Evolutionary conservation across 495 filamentous ascomycete genomes (phyloP).

Genomic region (Aspergillus bridgeri): DNA sequence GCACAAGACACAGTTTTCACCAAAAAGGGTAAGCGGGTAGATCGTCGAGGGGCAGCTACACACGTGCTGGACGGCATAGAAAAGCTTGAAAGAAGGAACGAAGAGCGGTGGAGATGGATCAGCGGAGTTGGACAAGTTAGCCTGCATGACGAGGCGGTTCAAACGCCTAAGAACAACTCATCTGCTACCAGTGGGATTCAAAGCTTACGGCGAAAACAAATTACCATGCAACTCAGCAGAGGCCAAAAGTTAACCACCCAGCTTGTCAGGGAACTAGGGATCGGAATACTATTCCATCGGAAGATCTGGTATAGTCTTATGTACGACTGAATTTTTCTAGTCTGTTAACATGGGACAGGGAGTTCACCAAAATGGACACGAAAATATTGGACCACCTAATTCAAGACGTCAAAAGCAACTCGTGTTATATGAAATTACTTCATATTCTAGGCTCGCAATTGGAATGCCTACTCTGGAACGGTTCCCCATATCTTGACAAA

Average conservation of each 20-base stretch:
- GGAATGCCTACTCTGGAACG: background rate
- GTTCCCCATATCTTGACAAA: background rate
- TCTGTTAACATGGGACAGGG: background rate
- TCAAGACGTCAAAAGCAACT: background rate
- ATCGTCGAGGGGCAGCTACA: background rate
- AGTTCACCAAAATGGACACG: background rate
- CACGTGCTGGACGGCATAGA: background rate
- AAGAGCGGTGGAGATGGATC: background rate
- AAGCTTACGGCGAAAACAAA: background rate
- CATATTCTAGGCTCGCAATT: background rate
- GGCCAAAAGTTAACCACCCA: background rate
- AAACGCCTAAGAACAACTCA: background rate
- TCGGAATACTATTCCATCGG: slow-evolving; percentile 1
- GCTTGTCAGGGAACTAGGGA: slow-evolving; percentile 1
- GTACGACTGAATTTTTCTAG: background rate
- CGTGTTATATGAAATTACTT: background rate
- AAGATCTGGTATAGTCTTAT: background rate
- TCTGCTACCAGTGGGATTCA: background rate
- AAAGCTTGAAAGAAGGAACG: background rate
- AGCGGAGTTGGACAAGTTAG: background rate
- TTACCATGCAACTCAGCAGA: background rate
- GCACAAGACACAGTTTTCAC: background rate
- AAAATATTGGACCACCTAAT: background rate
- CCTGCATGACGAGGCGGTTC: background rate
- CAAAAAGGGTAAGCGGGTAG: background rate